phyloP scores from a whole-genome alignment of 169 alveolate genomes.

The Plasmodium blacklocki region DNA sequence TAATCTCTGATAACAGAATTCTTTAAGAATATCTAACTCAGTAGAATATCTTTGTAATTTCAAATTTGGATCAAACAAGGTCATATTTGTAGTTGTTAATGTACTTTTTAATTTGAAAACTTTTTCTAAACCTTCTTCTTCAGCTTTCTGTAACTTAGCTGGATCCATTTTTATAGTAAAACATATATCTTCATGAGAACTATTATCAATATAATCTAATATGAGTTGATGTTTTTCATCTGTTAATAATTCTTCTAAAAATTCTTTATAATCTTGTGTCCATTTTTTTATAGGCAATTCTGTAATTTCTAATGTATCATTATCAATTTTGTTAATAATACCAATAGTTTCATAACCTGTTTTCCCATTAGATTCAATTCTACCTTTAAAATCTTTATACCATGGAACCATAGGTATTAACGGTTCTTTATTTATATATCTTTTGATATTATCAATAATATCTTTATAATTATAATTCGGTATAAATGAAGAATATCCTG shows the following conservation, averaged over 20 bases:
- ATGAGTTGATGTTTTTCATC: constrained; percentile 78
- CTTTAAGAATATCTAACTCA: constrained; percentile 94
- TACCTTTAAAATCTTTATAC: constrained; percentile 97
- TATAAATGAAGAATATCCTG: constrained; percentile 95
- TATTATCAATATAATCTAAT: constrained; percentile 88
- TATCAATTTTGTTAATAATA: constrained; percentile 79
- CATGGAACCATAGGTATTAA: constrained; percentile 97
- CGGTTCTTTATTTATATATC: constrained; percentile 90
- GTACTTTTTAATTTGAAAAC: constrained; percentile 92
- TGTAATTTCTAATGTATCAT: constrained; percentile 91
- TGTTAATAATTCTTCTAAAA: constrained; percentile 88
- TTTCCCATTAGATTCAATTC: constrained; percentile 89
- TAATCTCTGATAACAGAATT: constrained; percentile 93
- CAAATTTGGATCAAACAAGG: constrained; percentile 94
- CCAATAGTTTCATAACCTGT: constrained; percentile 90
- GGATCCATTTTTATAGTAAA: constrained; percentile 90
- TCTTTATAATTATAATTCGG: constrained; percentile 98
- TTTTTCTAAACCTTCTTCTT: constrained; percentile 93
- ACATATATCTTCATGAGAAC: constrained; percentile 90
- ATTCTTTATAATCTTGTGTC: constrained; percentile 97
- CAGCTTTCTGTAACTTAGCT: constrained; percentile 77
- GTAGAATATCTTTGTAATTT: constrained; percentile 91
- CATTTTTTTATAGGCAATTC: constrained; percentile 99
- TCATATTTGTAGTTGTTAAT: constrained; percentile 93
- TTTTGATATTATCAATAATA: constrained; percentile 93